These are phyloP conservation scores for Kwoniella bestiolae DNA, from an alignment of 768 basidiomycete genomes.

Conservation along the genomic window DNA sequence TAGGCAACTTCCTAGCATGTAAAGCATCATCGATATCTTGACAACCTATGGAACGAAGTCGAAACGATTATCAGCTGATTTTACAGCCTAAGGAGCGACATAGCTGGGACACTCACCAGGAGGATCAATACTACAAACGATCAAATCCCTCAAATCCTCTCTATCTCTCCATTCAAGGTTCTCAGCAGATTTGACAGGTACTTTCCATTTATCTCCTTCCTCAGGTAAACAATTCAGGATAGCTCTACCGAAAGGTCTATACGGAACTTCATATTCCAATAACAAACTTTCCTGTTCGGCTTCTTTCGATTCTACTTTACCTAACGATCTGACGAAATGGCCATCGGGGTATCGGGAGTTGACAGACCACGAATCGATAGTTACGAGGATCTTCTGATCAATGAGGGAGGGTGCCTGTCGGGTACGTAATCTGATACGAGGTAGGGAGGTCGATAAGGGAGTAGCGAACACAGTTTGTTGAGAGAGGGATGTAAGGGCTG, in stretches of 20 bases:
- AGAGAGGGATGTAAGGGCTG: constrained; percentile 68
- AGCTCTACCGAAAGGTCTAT: constrained; percentile 93
- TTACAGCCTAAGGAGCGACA: neutral
- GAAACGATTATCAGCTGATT: neutral
- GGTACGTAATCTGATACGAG: constrained; percentile 90
- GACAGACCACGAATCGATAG: constrained; percentile 88
- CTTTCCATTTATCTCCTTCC: constrained; percentile 91
- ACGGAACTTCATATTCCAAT: constrained; percentile 93
- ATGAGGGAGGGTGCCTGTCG: constrained; percentile 88
- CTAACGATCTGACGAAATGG: constrained; percentile 91
- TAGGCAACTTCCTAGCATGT: constrained; percentile 82
- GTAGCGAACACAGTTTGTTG: constrained; percentile 93
- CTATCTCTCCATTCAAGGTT: constrained; percentile 75
- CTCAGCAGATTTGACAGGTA: constrained; percentile 71
- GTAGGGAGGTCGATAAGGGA: constrained; percentile 86
- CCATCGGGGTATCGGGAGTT: constrained; percentile 93
- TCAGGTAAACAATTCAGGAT: constrained; percentile 86
- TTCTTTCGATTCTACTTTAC: constrained; percentile 89
- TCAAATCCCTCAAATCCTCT: constrained; percentile 80
- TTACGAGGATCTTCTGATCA: constrained; percentile 92
- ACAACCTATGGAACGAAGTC: constrained; percentile 66
- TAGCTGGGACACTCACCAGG: constrained; percentile 70
- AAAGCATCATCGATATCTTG: constrained; percentile 98
- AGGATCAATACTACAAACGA: constrained; percentile 96
- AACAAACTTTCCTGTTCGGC: constrained; percentile 93